These are phyloP conservation scores for Leishmania braziliensis DNA, from an alignment of 208 protist species.

Conservation along the genomic window DNA sequence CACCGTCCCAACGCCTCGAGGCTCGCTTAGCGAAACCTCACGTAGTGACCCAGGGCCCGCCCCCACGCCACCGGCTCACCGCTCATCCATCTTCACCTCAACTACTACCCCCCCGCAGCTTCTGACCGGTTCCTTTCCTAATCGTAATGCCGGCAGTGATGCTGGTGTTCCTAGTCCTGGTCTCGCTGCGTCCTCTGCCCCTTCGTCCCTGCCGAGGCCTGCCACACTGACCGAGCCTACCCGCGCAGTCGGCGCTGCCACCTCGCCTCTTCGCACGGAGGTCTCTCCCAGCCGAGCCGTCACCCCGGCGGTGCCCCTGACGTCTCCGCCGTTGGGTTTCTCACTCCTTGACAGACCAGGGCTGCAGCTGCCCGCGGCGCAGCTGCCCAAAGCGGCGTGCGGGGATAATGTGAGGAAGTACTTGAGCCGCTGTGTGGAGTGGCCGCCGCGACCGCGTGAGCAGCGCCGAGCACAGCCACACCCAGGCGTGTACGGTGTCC, in stretches of 20 bases:
- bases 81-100: background rate
- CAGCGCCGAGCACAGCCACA: background rate
- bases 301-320: background rate
- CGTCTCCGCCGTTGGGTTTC: conserved; percentile 9
- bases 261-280: background rate
- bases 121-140: background rate
- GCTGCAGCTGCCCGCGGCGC: conserved; percentile 8
- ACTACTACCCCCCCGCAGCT: background rate
- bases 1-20: background rate
- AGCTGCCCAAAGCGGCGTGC: conserved; percentile 23
- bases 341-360: conserved; percentile 1
- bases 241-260: background rate
- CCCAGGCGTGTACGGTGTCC: background rate
- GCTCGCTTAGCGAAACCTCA: background rate
- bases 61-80: background rate
- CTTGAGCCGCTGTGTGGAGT: conserved; percentile 45
- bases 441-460: conserved; percentile 33
- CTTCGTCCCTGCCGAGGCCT: background rate
- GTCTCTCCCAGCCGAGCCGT: conserved; percentile 1
- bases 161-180: conserved; percentile 3
- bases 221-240: background rate
- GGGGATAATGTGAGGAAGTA: conserved; percentile 43
- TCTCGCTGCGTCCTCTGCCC: background rate
- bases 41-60: background rate
- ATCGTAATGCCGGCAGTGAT: background rate